Evolutionary conservation across 805 yeast species (phyloP), one percentile per base, ranked within the genome.

Genomic region (Wickerhamomyces chambardii): DNA sequence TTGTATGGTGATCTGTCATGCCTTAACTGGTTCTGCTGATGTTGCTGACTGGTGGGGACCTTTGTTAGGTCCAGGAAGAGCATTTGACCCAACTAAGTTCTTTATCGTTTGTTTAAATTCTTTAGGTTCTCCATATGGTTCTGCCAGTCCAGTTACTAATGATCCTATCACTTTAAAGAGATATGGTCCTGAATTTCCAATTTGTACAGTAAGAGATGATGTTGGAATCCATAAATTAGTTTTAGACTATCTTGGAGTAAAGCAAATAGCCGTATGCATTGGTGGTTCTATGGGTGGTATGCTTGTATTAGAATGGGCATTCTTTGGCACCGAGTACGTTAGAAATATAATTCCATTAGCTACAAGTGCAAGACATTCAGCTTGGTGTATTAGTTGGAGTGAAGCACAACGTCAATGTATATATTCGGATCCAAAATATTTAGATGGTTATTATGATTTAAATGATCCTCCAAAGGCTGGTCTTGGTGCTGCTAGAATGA

Each of bases 251-350:
- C 59, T 92, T 31, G 87, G 85, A 1, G 85, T 92, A n/a, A 70
- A 68, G 35, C 71, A 77, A 38, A 64, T 90, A 21, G 96, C 97
- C 1, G 73, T 80, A 34, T 94, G 83, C 15, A 74, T 92, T 38
- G 98, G 98, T 28, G 98, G 98, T 0, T 89, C 97, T 18, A 92
- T 92, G 98, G 98, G 98, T 29, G 98, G 98, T 15, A 92, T 92
- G 97, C 63, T 87, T 31, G 86, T 89, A 0, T 63, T 92, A 47
- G 98, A 92, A 56, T 92, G 85, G 72, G 75, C 87, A 4, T 85
- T 73, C 53, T 78, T 75, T 36, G 81, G 81, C 4, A 55, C 64
- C 2, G 70, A 67, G 2, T 92, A 74, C 52, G 95, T 92, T 25
- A 70, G 70, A 39, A 64, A 72, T 29, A 65, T 84, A 17, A 78